Evolutionary conservation across 108 stramenopile species (phyloP), one percentile per base, ranked within the genome.

Genomic region (Fragilariopsis cylindrus): DNA sequence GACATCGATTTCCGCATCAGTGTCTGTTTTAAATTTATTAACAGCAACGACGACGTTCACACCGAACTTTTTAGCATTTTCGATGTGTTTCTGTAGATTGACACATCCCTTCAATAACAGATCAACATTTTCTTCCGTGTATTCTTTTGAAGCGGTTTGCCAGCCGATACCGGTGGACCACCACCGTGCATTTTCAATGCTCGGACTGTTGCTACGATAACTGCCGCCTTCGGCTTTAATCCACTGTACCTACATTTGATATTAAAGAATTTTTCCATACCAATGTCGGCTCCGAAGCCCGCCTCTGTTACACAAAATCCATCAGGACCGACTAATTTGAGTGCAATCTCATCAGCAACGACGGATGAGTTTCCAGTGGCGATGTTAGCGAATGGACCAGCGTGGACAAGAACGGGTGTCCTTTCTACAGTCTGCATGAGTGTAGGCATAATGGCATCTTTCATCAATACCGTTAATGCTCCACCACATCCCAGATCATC

Each of bases 161-260:
- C 98, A 6, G 98, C 96, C 41, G 73, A 80, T 0, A 98, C 98
- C 6, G 89, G 89, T 49, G 98, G 97, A 18, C 97, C 98, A 11
- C 99, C 99, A 7, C 99, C 99, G 83, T 99, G 99, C 97, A 98
- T 97, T 82, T 99, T 99, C 50, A 99, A 77, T 16, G 99, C 99
- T 5, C 99, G 96, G 42, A 99, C 95, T 16, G 99, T 99, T 30
- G 99, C 99, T 5, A 99, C 99, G 65, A 99, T 90, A 64, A 99
- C 97, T 5, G 95, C 97, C 60, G 92, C 96, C 65, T 93, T 89
- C 0, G 99, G 99, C 77, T 86, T 91, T 9, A 98, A 79, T 3
- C 95, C 96, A 44, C 85, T 87, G 74, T 85, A 84, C 2, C 99
- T 85, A 77, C 97, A 98, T 85, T 99, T 99, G 77, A 99, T 98